Base-by-base conservation (phyloP, 768 basidiomycete species). In the Suillus ampliporus region DNA sequence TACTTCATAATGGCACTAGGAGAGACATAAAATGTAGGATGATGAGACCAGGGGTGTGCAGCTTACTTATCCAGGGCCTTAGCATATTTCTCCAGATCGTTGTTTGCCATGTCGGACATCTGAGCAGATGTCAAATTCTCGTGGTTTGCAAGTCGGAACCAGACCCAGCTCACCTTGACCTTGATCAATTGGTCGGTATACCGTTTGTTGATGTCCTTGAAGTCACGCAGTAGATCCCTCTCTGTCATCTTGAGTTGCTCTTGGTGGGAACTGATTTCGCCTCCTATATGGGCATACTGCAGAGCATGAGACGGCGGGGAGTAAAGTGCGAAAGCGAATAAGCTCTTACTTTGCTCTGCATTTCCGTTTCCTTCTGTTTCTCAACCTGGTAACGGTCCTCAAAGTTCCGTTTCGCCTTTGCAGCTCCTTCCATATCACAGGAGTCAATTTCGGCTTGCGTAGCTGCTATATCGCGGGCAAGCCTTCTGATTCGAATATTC, bases 91-190 rank as follows among this genome's bases (percentile, higher is more conserved):
- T 99, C 97, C 58, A 99, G 76, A 75, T 99, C 97, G 63, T 86
- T 91, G 75, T 97, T 98, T 7, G 97, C 95, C 89, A 98, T 94
- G 75, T 99, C 96, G 37, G 95, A 94, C 78, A 97, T 94, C 96
- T 98, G 51, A 31, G 38, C 10, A 15, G 10, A 31, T 26, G 54
- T 56, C 26, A 56, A 1, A 28, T 40, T 26, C 10, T 40, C 40
- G 11, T 19, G n/a, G n/a, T 56, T 31, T n/a, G 11, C 26, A 11
- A n/a, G 46, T 38, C 4, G 31, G 14, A 51, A 40, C 28, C 13
- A 34, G 23, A 28, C 23, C 19, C 60, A 65, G 40, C 78, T 44
- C 68, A 94, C 96, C 86, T 99, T 99, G 71, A 97, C 95, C 80
- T 89, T 92, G 69, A 99, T 87, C 56, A 99, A 83, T 72, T 98